Percentiles rank a stretch among this genome's conserved stretches.
These are phyloP conservation scores for Kondoa subrosea DNA, from an alignment of 768 basidiomycete genomes.

Conservation along the genomic window DNA sequence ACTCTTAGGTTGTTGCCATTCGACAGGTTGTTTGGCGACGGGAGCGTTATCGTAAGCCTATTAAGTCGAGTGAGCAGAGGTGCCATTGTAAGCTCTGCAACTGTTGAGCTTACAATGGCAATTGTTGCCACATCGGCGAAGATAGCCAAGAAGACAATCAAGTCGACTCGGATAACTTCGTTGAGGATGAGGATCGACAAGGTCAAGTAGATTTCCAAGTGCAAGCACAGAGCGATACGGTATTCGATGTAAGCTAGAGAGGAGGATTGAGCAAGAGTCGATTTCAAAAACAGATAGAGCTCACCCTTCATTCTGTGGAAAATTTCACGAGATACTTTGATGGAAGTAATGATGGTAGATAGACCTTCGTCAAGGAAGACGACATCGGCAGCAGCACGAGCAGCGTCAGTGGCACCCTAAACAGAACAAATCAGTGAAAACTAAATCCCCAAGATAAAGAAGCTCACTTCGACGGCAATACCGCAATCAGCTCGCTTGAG, in stretches of 20 bases:
- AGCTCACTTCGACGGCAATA: conserved; percentile 34
- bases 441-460: not conserved
- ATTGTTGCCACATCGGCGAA: conserved; percentile 40
- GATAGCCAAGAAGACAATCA: conserved; percentile 38
- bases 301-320: conserved; percentile 42
- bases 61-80: too few relatives aligned
- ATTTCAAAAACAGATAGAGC: too few relatives aligned
- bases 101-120: too few relatives aligned
- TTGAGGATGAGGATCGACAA: conserved; percentile 38
- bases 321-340: conserved; percentile 41
- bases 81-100: too few relatives aligned
- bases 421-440: not conserved
- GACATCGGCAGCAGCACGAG: conserved; percentile 37
- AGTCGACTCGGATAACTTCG: conserved; percentile 39
- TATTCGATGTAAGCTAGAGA: conserved; percentile 35
- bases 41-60: conserved; percentile 37
- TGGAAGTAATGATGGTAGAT: conserved; percentile 35
- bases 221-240: conserved; percentile 40
- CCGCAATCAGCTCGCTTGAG: conserved; percentile 31
- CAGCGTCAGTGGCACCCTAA: conserved; percentile 36
- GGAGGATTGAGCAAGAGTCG: too few relatives aligned
- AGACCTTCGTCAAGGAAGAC: conserved; percentile 41
- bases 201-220: conserved; percentile 39
- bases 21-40: conserved; percentile 34
- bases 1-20: conserved; percentile 41